A percentile compares a stretch with the other conserved stretches of the same genome.
Conservation (phyloP, 768 basidiomycete species). For the Suillus plorans region DNA sequence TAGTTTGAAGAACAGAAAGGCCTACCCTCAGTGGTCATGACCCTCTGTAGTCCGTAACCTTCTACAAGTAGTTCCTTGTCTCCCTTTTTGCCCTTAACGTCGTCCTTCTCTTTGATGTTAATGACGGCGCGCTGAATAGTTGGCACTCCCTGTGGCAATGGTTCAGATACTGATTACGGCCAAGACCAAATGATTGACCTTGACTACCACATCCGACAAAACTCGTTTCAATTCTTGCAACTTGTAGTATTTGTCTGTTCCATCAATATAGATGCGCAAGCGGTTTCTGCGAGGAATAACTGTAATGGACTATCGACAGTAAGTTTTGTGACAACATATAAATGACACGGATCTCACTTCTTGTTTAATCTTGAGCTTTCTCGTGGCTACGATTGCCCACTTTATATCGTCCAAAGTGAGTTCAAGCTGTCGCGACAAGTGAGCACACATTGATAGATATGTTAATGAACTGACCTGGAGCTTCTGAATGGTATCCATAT, state of each 20-base stretch:
- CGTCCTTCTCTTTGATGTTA: constrained; percentile 89
- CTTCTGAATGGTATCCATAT: constrained; percentile 82
- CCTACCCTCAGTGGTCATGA: constrained; percentile 94
- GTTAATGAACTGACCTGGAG: constrained; percentile 60
- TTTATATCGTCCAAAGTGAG: constrained; percentile 91
- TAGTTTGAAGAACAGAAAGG: constrained; percentile 8
- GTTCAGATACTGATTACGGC: not conserved
- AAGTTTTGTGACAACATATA: not conserved
- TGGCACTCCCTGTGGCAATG: constrained; percentile 64
- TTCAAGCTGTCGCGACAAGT: constrained; percentile 62
- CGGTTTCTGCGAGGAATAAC: constrained; percentile 73
- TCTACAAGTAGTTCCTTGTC: constrained; percentile 94
- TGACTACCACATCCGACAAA: constrained; percentile 85
- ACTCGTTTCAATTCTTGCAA: constrained; percentile 85
- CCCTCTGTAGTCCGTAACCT: constrained; percentile 94
- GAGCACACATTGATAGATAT: not conserved
- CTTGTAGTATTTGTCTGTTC: constrained; percentile 75
- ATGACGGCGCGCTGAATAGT: constrained; percentile 92
- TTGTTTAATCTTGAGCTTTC: constrained; percentile 91
- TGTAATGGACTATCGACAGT: constrained; percentile 58
- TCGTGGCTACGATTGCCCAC: constrained; percentile 82
- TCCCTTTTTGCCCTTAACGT: constrained; percentile 74
- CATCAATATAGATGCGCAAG: constrained; percentile 78
- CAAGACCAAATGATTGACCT: constrained; percentile 44
- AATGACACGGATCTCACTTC: constrained; percentile 44